These are phyloP conservation scores for Deakozyma indianensis DNA, from an alignment of 805 yeast genomes.

Conservation along the genomic window DNA sequence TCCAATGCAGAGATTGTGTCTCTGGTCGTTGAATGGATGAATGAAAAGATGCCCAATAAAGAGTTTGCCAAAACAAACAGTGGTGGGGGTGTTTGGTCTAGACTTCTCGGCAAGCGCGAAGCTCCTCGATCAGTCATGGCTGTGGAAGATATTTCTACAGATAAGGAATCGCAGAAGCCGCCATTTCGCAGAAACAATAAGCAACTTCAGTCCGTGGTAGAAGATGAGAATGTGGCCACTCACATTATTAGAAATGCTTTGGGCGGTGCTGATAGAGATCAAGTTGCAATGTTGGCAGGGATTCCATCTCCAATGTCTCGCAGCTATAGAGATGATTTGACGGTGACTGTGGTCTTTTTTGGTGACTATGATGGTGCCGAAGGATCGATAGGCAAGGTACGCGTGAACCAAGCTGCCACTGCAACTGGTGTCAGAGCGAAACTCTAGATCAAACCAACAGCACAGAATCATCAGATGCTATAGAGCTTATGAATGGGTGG, in stretches of 20 bases:
- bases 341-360: constrained; percentile 91
- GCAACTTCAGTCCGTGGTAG: constrained; percentile 25
- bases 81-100: constrained; percentile 6
- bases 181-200: constrained; percentile 41
- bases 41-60: constrained; percentile 39
- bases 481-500: no score
- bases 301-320: constrained; percentile 88
- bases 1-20: constrained; percentile 88
- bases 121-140: constrained; percentile 5
- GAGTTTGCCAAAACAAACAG: background rate
- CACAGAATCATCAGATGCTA: no score
- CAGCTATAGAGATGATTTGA: constrained; percentile 86
- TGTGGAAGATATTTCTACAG: constrained; percentile 26
- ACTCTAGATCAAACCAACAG: constrained; percentile 5
- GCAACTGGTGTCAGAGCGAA: constrained; percentile 9
- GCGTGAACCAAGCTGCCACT: constrained; percentile 18
- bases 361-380: constrained; percentile 30
- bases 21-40: constrained; percentile 88
- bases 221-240: constrained; percentile 83
- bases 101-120: constrained; percentile 5
- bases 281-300: constrained; percentile 73
- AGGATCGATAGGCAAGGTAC: constrained; percentile 15
- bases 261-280: constrained; percentile 78
- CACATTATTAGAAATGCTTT: constrained; percentile 89
- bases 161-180: constrained; percentile 44